Evolutionary conservation across 371 early-diverging fungal species (phyloP).

Genomic region (Mucor plumbeus): DNA sequence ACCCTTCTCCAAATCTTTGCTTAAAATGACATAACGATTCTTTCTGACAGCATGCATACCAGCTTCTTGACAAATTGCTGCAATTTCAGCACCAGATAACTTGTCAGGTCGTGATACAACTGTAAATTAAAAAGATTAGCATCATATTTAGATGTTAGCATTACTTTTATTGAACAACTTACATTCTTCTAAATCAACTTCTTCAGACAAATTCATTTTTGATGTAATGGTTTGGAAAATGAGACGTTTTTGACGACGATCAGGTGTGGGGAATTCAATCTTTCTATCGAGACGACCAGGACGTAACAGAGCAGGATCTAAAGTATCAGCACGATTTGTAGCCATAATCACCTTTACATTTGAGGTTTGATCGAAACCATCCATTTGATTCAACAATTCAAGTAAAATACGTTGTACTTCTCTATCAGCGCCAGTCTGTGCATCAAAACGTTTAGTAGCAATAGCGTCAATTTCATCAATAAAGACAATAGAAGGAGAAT

Average conservation of each 20-base stretch:
- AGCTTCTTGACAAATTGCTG: constrained; percentile 99
- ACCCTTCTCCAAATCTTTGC: constrained; percentile 98
- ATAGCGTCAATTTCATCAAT: constrained; percentile 99
- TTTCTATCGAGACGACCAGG: constrained; percentile 99
- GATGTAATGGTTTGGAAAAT: constrained; percentile 97
- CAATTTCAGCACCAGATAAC: constrained; percentile 98
- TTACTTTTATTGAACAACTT: constrained; percentile 36
- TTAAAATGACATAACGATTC: constrained; percentile 97
- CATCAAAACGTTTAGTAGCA: constrained; percentile 99
- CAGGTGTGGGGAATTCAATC: constrained; percentile 99
- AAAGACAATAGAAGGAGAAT: constrained; percentile 99
- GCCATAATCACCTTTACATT: constrained; percentile 99
- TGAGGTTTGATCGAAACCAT: constrained; percentile 99
- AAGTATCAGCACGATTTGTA: constrained; percentile 99
- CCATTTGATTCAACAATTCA: constrained; percentile 99
- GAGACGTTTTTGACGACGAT: constrained; percentile 99
- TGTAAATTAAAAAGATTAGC: constrained; percentile 26
- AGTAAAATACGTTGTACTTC: constrained; percentile 99
- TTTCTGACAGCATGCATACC: constrained; percentile 99
- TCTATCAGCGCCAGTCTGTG: constrained; percentile 99
- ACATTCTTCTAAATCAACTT: constrained; percentile 99
- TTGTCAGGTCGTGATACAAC: constrained; percentile 98
- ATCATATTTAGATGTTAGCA: background rate
- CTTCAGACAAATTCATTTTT: constrained; percentile 99
- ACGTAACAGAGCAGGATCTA: constrained; percentile 99